Base-by-base conservation (phyloP, 2,329 filamentous ascomycete genomes). In the Tolypocladium ovalisporum region DNA sequence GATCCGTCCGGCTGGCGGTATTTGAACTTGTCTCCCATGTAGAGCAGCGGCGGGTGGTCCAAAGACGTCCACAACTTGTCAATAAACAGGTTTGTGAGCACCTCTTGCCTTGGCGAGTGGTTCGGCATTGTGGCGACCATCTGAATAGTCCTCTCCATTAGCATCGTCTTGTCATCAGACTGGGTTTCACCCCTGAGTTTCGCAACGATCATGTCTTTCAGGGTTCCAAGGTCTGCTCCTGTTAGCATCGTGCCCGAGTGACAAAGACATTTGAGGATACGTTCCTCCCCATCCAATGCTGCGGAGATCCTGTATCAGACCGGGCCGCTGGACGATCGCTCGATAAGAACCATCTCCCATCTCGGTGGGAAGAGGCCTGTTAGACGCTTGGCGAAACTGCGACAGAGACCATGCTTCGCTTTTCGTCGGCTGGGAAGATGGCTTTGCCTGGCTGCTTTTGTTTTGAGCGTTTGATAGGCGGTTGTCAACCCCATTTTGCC, bases 111-210 rank as follows among this genome's bases (percentile, higher is more conserved):
- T 63, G 80, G 81, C 1, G 87, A 90, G 56, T 79, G 75, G 54
- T 79, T 72, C 1, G 85, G 86, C 37, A 90, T 75, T 36, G 79
- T 80, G 15, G 85, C 79, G 6, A 89, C 86, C 19, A 90, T 76
- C 74, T 86, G 81, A 59, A 90, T 89, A 6, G 87, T 78, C 9
- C 82, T 77, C 69, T 90, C 88, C 83, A 90, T 89, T 51, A 90
- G 75, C 77, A 89, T 88, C 1, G 85, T 88, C 72, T 87, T 88
- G 73, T 93, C 89, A 64, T 93, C 85, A 6, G 83, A 71, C 13
- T 86, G 75, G 53, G 82, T 75, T 58, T 79, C 78, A 1, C 87
- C 85, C 63, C 82, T 85, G 36, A 85, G 69, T 70, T 89, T 85
- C 60, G 74, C 77, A 56, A 80, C 79, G 58, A 89, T 73, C 40